phyloP scores from a whole-genome alignment of 2,329 filamentous ascomycete species.

The Fusarium heterosporum region DNA sequence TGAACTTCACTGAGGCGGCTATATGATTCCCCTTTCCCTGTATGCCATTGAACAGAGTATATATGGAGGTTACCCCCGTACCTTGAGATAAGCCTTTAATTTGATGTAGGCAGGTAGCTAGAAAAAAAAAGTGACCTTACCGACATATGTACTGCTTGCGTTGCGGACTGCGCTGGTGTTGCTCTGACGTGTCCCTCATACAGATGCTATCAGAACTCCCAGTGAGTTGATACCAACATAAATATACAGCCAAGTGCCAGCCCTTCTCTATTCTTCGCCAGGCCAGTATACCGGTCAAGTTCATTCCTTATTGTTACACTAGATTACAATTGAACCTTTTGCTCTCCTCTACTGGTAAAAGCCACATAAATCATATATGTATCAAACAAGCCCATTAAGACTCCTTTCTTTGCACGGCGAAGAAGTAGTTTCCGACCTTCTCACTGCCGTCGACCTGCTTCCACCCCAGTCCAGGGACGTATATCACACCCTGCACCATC shows the following conservation, averaged over 20 bases:
- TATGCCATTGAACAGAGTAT: neutral
- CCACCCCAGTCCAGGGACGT: constrained; percentile 92
- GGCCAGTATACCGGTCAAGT: neutral
- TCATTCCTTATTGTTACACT: constrained; percentile 24
- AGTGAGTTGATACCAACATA: neutral
- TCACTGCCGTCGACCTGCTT: constrained; percentile 84
- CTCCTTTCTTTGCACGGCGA: constrained; percentile 73
- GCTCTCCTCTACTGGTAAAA: constrained; percentile 3
- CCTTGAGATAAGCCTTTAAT: constrained; percentile 20
- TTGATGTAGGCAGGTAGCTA: constrained; percentile 17
- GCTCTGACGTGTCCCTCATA: constrained; percentile 7
- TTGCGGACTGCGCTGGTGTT: constrained; percentile 2
- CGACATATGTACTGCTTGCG: too few relatives aligned
- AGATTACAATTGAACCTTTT: constrained; percentile 26
- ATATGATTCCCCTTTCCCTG: neutral
- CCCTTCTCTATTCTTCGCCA: neutral
- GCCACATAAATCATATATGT: constrained; percentile 26
- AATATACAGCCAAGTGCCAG: neutral
- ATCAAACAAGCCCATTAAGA: constrained; percentile 11
- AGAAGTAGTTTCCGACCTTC: constrained; percentile 94
- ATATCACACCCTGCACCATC: constrained; percentile 83
- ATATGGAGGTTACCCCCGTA: constrained; percentile 1
- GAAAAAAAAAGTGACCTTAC: neutral
- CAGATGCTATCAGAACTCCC: neutral
- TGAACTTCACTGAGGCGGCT: neutral